These are phyloP conservation scores for Phaffomyces opuntiae DNA, from an alignment of 805 yeast species.

Conservation along the genomic window DNA sequence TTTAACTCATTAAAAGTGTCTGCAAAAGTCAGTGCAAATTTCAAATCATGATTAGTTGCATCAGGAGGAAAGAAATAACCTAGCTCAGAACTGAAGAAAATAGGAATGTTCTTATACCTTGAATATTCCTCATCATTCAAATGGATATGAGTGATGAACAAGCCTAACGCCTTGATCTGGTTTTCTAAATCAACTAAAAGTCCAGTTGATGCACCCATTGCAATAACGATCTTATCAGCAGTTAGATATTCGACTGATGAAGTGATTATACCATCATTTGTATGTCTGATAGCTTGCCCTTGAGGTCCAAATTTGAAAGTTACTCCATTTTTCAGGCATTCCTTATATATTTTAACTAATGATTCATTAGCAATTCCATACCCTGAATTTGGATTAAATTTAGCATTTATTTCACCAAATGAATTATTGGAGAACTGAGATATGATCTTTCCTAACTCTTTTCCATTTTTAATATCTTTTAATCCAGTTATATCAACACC, in stretches of 20 bases:
- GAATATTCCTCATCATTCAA: conserved; percentile 29
- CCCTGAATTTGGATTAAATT: conserved; percentile 36
- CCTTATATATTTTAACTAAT: conserved; percentile 25
- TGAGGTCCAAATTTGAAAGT: conserved; percentile 27
- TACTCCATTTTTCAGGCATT: conserved; percentile 27
- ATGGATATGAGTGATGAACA: conserved; percentile 31
- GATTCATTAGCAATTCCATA: conserved; percentile 36
- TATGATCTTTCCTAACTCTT: conserved; percentile 23
- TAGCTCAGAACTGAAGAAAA: conserved; percentile 34
- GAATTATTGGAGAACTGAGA: conserved; percentile 22
- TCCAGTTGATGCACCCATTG: conserved; percentile 34
- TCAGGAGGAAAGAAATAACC: conserved; percentile 47
- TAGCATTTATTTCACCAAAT: conserved; percentile 22
- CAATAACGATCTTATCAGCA: conserved; percentile 26
- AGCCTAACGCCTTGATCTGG: conserved; percentile 32
- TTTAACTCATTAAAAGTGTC: conserved; percentile 23
- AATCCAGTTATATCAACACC: conserved; percentile 23
- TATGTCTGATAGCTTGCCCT: conserved; percentile 21
- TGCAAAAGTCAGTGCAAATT: conserved; percentile 28
- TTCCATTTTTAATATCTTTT: conserved; percentile 25
- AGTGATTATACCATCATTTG: conserved; percentile 15
- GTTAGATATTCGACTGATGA: conserved; percentile 22
- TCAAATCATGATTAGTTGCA: conserved; percentile 26
- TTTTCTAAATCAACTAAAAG: conserved; percentile 24
- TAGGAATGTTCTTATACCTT: conserved; percentile 31